A percentile compares a stretch with the other conserved stretches of the same genome.
Evolutionary conservation across 345 rosid species (phyloP).

Genomic region (Eucalyptus sp.): DNA sequence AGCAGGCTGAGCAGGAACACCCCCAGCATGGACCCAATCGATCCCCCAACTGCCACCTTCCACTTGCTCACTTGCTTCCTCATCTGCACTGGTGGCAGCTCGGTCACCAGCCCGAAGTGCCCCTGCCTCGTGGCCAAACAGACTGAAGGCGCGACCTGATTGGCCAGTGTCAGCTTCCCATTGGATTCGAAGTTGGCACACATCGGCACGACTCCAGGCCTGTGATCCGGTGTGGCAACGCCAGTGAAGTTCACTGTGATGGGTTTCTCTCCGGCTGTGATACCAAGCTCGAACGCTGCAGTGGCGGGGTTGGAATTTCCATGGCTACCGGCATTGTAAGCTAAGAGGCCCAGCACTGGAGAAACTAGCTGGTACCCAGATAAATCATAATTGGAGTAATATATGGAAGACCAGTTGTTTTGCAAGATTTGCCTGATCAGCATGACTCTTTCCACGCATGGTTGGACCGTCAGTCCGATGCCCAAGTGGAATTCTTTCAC

Average conservation of each 20-base stretch:
- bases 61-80: conserved; percentile 47
- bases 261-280: conserved; percentile 32
- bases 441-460: conserved; percentile 79
- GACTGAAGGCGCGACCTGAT: conserved; percentile 33
- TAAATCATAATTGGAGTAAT: conserved; percentile 56
- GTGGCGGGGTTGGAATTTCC: conserved; percentile 6
- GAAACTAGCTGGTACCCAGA: conserved; percentile 74
- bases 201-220: conserved; percentile 25
- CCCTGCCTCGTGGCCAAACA: conserved; percentile 57
- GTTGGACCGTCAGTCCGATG: conserved; percentile 45
- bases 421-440: conserved; percentile 66
- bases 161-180: conserved; percentile 41
- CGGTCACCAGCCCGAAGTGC: conserved; percentile 70
- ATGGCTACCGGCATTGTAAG: conserved; percentile 44
- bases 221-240: neutral
- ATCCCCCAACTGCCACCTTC: conserved; percentile 73
- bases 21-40: conserved; percentile 62
- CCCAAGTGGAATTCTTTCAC: conserved; percentile 63
- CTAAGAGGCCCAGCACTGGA: conserved; percentile 70
- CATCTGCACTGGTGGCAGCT: conserved; percentile 11
- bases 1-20: conserved; percentile 56
- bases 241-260: conserved; percentile 57
- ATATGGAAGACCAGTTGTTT: conserved; percentile 61
- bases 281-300: conserved; percentile 47
- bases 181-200: conserved; percentile 66